phyloP scores from a whole-genome alignment of 2,329 filamentous ascomycete genomes.

The Colletotrichum eremochloae region DNA sequence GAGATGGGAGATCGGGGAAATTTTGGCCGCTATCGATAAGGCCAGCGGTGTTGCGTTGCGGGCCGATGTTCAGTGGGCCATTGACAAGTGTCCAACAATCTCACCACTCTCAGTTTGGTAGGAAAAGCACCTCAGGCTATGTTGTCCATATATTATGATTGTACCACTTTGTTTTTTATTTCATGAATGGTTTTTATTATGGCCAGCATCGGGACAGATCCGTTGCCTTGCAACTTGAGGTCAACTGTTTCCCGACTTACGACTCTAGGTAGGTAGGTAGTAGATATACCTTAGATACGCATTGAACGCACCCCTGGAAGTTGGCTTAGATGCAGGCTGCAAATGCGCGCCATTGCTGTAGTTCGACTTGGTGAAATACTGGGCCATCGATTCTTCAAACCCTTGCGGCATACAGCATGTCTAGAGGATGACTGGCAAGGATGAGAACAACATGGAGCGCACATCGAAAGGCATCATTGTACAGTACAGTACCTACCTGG shows the following conservation, averaged over 20 bases:
- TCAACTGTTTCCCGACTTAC: neutral
- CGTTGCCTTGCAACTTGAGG: neutral
- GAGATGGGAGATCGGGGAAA: conserved; percentile 22
- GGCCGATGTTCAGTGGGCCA: conserved; percentile 1
- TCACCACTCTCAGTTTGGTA: neutral
- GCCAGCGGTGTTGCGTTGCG: neutral
- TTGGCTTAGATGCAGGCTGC: neutral
- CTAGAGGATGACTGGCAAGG: neutral
- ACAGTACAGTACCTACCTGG: neutral
- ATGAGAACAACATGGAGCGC: neutral
- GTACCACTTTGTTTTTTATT: neutral
- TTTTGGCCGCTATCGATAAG: conserved; percentile 42
- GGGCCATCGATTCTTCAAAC: neutral
- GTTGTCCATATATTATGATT: too few relatives aligned
- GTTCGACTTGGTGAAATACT: neutral
- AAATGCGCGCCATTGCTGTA: conserved; percentile 29
- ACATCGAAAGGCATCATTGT: neutral
- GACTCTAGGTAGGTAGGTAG: neutral
- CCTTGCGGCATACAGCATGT: neutral
- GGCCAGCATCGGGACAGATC: neutral
- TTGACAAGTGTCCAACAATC: neutral
- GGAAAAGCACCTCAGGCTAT: too few relatives aligned
- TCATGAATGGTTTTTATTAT: neutral
- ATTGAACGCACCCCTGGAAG: neutral
- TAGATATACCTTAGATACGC: neutral